A percentile compares a stretch with the other conserved stretches of the same genome.
Conservation (phyloP, 768 basidiomycete species). For the Arthromyces matolae region DNA sequence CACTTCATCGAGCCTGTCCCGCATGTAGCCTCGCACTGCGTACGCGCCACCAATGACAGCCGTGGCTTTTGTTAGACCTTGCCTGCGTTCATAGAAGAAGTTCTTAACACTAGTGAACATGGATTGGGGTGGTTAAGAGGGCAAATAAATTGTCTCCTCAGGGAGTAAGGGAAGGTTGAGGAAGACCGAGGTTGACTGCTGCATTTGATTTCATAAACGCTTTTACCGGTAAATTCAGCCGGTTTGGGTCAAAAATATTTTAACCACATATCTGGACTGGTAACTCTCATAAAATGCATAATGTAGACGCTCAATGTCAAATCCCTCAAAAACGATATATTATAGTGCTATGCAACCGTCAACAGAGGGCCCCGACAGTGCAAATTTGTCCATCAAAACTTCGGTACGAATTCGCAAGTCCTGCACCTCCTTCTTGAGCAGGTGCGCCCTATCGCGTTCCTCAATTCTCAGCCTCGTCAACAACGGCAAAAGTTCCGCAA, state of each 20-base stretch:
- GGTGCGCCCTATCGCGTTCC: slow-evolving; percentile 29
- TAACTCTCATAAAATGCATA: too few species aligned
- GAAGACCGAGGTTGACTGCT: background rate
- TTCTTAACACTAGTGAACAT: slow-evolving; percentile 27
- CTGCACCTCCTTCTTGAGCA: slow-evolving; percentile 43
- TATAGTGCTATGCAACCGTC: slow-evolving; percentile 10
- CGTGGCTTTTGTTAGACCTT: slow-evolving; percentile 44
- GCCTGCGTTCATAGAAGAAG: slow-evolving; percentile 48
- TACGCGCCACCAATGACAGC: slow-evolving; percentile 60
- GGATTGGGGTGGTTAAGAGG: background rate
- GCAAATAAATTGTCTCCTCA: background rate
- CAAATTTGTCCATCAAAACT: slow-evolving; percentile 35
- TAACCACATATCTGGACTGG: too few species aligned
- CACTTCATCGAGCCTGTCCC: slow-evolving; percentile 60
- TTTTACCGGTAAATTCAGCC: background rate
- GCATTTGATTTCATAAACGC: slow-evolving; percentile 10
- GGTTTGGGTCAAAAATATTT: too few species aligned
- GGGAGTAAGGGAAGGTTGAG: background rate
- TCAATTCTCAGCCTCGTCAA: slow-evolving; percentile 47
- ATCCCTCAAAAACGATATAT: too few species aligned
- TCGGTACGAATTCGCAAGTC: slow-evolving; percentile 45
- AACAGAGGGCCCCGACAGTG: background rate
- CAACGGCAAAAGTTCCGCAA: slow-evolving; percentile 37
- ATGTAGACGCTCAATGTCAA: too few species aligned
- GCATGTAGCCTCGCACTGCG: slow-evolving; percentile 55